Percentiles rank a stretch among this genome's conserved stretches.
phyloP scores from a whole-genome alignment of 2,329 filamentous ascomycete genomes.

The Aureobasidium lini region DNA sequence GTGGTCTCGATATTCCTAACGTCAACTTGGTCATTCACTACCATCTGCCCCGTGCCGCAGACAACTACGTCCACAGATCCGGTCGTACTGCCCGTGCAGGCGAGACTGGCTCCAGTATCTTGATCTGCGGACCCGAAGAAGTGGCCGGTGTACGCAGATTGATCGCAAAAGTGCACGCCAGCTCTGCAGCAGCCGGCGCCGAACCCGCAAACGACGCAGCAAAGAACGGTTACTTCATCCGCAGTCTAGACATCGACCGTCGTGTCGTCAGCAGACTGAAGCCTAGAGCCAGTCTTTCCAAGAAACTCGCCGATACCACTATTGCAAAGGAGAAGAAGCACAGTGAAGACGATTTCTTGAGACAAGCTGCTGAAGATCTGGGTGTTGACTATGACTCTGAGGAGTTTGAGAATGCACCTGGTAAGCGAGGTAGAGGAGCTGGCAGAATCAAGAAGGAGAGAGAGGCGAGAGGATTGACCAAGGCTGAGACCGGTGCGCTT shows the following conservation, averaged over 20 bases:
- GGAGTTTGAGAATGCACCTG: conserved; percentile 59
- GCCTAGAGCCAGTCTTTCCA: conserved; percentile 70
- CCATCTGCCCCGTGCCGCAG: conserved; percentile 83
- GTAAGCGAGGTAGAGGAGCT: conserved; percentile 56
- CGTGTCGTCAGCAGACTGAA: conserved; percentile 69
- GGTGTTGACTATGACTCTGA: conserved; percentile 92
- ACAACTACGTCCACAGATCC: conserved; percentile 91
- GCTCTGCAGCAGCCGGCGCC: conserved; percentile 33
- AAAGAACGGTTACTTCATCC: conserved; percentile 57
- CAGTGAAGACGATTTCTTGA: conserved; percentile 78
- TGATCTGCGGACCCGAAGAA: conserved; percentile 88
- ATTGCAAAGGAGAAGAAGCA: conserved; percentile 82
- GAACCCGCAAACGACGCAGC: conserved; percentile 43
- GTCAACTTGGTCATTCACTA: conserved; percentile 92
- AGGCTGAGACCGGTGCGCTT: conserved; percentile 63
- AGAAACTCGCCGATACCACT: conserved; percentile 73
- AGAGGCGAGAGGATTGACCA: conserved; percentile 58
- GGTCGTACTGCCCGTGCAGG: conserved; percentile 85
- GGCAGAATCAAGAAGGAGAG: conserved; percentile 69
- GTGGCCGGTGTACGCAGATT: conserved; percentile 76
- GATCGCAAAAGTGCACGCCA: conserved; percentile 77
- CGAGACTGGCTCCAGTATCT: conserved; percentile 68
- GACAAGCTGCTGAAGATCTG: conserved; percentile 78
- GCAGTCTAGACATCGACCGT: conserved; percentile 75
- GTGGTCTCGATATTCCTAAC: conserved; percentile 85